Evolutionary conservation across 805 yeast genomes (phyloP), one percentile per base, ranked within the genome.

Genomic region (Myxozyma monticola): DNA sequence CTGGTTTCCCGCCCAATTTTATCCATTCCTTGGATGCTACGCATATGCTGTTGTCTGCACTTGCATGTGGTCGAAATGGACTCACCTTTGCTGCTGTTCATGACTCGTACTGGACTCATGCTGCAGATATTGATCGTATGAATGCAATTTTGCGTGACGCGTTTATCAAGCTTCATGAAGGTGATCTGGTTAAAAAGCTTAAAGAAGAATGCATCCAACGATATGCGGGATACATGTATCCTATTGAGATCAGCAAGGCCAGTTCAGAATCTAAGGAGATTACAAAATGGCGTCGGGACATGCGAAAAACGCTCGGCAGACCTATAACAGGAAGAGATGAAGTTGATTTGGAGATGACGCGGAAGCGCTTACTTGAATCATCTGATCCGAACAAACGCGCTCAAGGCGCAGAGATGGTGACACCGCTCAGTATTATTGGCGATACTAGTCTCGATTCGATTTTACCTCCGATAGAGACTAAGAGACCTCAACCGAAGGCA

Each of bases 81-180:
- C 68, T 93, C 42, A 73, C 81, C 10, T 91, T 93, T 75, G 96
- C 98, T 0, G 82, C 98, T 0, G 99, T 91, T 21, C 99, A 91
- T 68, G 99, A 91, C 67, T 91, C 98, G 0, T 91, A 87, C 67
- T 91, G 99, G 99, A 89, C 98, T 0, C 98, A 93, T 66, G 97
- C 99, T 1, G 72, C 80, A 42, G 91, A 87, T 65, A 81, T 91
- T 36, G 83, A 82, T 52, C 65, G 63, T 2, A 83, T 91, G 93
- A 88, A 83, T 67, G 62, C 61, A 12, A 71, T 78, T 38, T 71
- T 93, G 57, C 78, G 99, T 64, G 83, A 85, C 31, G 83, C 86
- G 51, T 91, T 91, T 66, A 84, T 93, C 54, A 71, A 76, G 45
- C 72, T 91, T 48, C 97, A 91, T 66, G 78, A 78, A 53, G 83